phyloP scores from a whole-genome alignment of 192 early-diverging fungal genomes.

The Funneliformis geosporum region DNA sequence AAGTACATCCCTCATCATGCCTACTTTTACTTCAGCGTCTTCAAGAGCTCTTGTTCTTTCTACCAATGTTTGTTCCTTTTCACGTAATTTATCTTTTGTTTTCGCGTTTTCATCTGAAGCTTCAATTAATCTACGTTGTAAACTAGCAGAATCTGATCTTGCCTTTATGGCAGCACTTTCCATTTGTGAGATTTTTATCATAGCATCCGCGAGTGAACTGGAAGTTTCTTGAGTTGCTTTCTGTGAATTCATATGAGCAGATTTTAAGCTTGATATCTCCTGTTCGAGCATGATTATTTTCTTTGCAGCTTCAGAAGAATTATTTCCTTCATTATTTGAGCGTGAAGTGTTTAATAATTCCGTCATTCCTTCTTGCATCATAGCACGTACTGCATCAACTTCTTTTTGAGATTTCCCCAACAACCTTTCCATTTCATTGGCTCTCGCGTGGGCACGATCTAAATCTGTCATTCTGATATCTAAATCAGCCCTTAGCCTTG shows the following conservation, averaged over 20 bases:
- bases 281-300: conserved; percentile 42
- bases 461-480: conserved; percentile 43
- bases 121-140: conserved; percentile 47
- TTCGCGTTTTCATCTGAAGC: conserved; percentile 42
- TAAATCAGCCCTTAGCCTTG: conserved; percentile 37
- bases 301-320: conserved; percentile 22
- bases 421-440: conserved; percentile 43
- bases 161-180: conserved; percentile 49
- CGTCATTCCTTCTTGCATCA: conserved; percentile 49
- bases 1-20: conserved; percentile 51
- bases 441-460: conserved; percentile 40
- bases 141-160: conserved; percentile 46
- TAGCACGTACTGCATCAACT: conserved; percentile 38
- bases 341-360: conserved; percentile 38
- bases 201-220: conserved; percentile 44
- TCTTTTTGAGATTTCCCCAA: conserved; percentile 47
- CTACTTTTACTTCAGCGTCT: conserved; percentile 49
- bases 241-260: conserved; percentile 37
- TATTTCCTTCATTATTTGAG: conserved; percentile 27
- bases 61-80: conserved; percentile 43
- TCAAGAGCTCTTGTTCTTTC: conserved; percentile 49
- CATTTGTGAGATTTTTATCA: conserved; percentile 48
- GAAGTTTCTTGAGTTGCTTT: conserved; percentile 34
- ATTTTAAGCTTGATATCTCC: conserved; percentile 39
- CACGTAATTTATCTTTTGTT: conserved; percentile 41